Evolutionary conservation across 1,284 basidiomycete species (phyloP), one percentile per base, ranked within the genome.

Genomic region (Caloboletus firmus): DNA sequence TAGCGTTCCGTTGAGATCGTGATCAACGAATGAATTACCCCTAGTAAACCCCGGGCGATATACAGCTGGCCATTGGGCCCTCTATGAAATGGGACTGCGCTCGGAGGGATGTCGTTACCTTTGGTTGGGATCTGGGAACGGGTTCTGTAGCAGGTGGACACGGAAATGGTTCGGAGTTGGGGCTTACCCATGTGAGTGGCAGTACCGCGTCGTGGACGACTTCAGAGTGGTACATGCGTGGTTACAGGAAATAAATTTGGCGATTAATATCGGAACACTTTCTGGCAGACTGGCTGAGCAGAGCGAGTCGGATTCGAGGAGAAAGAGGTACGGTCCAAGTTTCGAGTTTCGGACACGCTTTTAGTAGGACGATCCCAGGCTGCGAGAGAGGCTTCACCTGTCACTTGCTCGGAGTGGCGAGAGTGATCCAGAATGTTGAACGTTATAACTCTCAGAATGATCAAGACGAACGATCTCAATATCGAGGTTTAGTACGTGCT

Each of bases 101-200:
- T 31, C 5, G 66, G 54, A 28, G 64, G 64, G 22, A 65, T 62
- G 20, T 51, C 26, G 31, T 65, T 68, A 1, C 66, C 63, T 44
- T 15, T 50, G 9, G 63, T 63, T 45, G 53, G 55, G 24, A 37
- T 54, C 63, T 64, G 20, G 13, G 31, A 43, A 35, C 9, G n/a
- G 11, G 40, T 45, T 37, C 13, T 44, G 20, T n/a, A n/a, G n/a
- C 11, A 26, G 13, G 20, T 15, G 37, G n/a, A 15, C 7, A 26
- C 31, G 11, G 17, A 9, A 11, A 20, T 5, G 26, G 15, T n/a
- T 32, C 20, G 7, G 11, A 4, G 31, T 4, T 5, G 17, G n/a
- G 7, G 22, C 64, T 44, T 60, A 60, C 63, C 63, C 63, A 64
- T 49, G 45, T 17, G 3, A 68, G 22, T 4, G 66, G 66, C 8